phyloP scores from a whole-genome alignment of 352 stramenopile genomes.

The Phytophthora sojae region DNA sequence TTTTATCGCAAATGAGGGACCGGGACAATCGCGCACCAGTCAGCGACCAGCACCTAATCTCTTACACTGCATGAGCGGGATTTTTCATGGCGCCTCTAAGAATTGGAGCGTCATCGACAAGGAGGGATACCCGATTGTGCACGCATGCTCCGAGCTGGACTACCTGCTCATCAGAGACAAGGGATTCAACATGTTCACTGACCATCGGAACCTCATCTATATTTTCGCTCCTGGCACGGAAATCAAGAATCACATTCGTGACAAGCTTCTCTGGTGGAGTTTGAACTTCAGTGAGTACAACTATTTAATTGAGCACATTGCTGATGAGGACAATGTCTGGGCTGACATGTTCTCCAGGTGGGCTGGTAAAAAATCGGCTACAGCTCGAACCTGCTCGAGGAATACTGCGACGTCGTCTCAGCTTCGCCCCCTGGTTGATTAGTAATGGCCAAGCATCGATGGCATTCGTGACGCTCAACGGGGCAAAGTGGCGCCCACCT shows the following conservation, averaged over 20 bases:
- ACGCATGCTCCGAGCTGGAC: neutral
- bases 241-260: neutral
- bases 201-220: neutral
- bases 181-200: neutral
- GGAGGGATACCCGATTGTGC: neutral
- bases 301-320: neutral
- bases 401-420: neutral
- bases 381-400: neutral
- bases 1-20: neutral
- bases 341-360: neutral
- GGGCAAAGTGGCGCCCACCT: neutral
- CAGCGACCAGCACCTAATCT: neutral
- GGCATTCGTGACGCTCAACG: neutral
- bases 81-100: neutral
- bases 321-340: neutral
- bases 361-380: neutral
- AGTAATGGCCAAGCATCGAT: neutral
- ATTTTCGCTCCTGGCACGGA: neutral
- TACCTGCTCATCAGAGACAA: neutral
- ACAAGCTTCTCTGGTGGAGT: neutral
- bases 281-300: neutral
- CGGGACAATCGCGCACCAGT: neutral
- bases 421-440: neutral
- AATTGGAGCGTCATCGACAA: neutral
- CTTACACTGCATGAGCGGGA: neutral